phyloP scores from a whole-genome alignment of 1,284 basidiomycete genomes.

The Ceratobasidium sp. region DNA sequence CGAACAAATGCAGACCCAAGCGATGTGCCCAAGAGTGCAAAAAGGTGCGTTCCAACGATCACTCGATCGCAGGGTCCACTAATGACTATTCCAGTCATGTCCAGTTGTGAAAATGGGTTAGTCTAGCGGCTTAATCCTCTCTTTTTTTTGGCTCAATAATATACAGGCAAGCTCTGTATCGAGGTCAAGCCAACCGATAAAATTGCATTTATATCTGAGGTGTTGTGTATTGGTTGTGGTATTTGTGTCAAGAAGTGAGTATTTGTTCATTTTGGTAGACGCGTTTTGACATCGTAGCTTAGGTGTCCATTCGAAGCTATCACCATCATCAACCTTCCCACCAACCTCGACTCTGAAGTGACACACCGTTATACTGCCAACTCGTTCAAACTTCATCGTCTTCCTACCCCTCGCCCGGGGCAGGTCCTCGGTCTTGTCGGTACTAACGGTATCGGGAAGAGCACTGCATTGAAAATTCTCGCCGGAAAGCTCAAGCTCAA shows the following conservation, averaged over 20 bases:
- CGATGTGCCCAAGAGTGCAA: conserved; percentile 90
- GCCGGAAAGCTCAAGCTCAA: conserved; percentile 96
- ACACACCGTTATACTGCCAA: conserved; percentile 98
- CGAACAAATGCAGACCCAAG: conserved; percentile 93
- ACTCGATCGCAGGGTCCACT: conserved; percentile 4
- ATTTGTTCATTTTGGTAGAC: not conserved
- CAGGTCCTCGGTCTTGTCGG: conserved; percentile 95
- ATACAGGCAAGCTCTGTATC: conserved; percentile 89
- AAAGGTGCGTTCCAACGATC: conserved; percentile 61
- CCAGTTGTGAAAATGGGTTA: conserved; percentile 97
- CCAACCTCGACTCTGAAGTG: conserved; percentile 90
- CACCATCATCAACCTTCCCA: conserved; percentile 94
- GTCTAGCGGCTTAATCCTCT: conserved; percentile 47
- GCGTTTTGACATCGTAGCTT: conserved; percentile 29
- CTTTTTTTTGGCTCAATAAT: not conserved
- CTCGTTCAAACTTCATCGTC: conserved; percentile 94
- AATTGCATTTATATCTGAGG: conserved; percentile 97
- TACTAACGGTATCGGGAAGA: conserved; percentile 98
- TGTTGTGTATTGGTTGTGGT: conserved; percentile 95
- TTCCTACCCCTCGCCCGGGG: conserved; percentile 92
- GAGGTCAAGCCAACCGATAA: conserved; percentile 93
- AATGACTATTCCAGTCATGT: conserved; percentile 69
- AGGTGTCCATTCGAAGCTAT: conserved; percentile 98
- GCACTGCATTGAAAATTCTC: conserved; percentile 91
- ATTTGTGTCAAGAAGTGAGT: conserved; percentile 96